Conservation (phyloP, 129 eudicot genomes). For the Mikania micrantha region DNA sequence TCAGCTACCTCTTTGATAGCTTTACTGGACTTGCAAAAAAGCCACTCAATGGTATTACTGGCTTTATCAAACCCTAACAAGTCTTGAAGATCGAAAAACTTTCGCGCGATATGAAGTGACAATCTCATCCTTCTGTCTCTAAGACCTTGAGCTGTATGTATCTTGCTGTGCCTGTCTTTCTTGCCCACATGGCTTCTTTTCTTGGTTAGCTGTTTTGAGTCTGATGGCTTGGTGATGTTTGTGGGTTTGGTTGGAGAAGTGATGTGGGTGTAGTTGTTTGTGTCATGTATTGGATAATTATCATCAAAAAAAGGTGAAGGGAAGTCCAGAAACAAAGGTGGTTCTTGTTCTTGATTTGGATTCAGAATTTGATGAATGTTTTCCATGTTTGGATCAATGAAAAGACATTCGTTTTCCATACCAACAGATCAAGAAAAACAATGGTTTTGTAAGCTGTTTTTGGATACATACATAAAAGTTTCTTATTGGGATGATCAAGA, state of each 20-base stretch:
- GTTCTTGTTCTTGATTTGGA: constrained; percentile 10
- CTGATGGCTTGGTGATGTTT: constrained; percentile 10
- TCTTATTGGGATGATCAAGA: background rate
- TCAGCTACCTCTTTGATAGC: constrained; percentile 43
- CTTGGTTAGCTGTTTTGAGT: constrained; percentile 15
- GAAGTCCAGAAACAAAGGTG: constrained; percentile 20
- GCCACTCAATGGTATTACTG: constrained; percentile 59
- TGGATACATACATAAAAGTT: background rate
- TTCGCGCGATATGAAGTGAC: constrained; percentile 48
- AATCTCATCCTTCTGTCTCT: constrained; percentile 58
- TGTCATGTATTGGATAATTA: background rate
- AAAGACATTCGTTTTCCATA: constrained; percentile 11
- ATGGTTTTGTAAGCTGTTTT: background rate
- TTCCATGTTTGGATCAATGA: constrained; percentile 7
- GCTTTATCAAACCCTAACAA: constrained; percentile 59
- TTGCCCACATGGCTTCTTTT: constrained; percentile 29
- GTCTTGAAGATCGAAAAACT: constrained; percentile 65
- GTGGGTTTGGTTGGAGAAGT: background rate
- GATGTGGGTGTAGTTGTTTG: constrained; percentile 5
- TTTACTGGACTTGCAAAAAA: constrained; percentile 46
- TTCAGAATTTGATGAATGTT: background rate
- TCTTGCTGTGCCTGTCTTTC: constrained; percentile 65
- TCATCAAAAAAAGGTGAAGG: constrained; percentile 38
- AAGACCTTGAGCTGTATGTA: constrained; percentile 49
- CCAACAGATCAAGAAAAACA: background rate